Evolutionary conservation across 495 filamentous ascomycete genomes (phyloP).

Genomic region (Hypoxylon crocopeplum): DNA sequence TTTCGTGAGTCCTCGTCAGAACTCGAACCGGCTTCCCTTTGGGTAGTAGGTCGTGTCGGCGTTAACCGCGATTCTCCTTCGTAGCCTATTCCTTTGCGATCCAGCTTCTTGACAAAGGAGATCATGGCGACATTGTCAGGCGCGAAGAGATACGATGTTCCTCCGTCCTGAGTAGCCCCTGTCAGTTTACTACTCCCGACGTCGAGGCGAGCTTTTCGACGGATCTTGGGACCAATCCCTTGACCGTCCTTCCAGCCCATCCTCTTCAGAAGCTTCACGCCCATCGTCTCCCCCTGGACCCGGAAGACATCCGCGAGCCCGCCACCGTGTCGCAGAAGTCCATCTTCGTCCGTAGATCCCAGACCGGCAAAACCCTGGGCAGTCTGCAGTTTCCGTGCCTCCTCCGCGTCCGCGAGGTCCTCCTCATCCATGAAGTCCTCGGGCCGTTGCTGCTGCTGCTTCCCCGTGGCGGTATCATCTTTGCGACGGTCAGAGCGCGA

Average conservation of each 20-base stretch:
- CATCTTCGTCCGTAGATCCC: conserved; percentile 69
- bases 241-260: conserved; percentile 98
- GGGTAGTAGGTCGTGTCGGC: conserved; percentile 17
- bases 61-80: conserved; percentile 67
- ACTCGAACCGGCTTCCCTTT: conserved; percentile 48
- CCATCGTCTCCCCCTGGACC: conserved; percentile 83
- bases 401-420: conserved; percentile 86
- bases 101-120: conserved; percentile 74
- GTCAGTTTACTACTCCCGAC: conserved; percentile 49
- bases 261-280: conserved; percentile 81
- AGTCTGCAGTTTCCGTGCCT: conserved; percentile 75
- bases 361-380: conserved; percentile 75
- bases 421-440: conserved; percentile 99
- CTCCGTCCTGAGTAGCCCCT: conserved; percentile 41
- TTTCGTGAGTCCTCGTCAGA: conserved; percentile 58
- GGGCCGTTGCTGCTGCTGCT: conserved; percentile 64
- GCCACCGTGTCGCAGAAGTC: conserved; percentile 49
- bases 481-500: conserved; percentile 81
- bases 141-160: conserved; percentile 81
- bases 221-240: conserved; percentile 89
- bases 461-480: conserved; percentile 56
- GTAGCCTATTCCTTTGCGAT: conserved; percentile 84
- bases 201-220: conserved; percentile 74
- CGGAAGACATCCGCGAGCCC: conserved; percentile 79
- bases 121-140: conserved; percentile 84